These are phyloP conservation scores for Trichoderma asperellum DNA, from an alignment of 2,329 filamentous ascomycete species.

Conservation along the genomic window DNA sequence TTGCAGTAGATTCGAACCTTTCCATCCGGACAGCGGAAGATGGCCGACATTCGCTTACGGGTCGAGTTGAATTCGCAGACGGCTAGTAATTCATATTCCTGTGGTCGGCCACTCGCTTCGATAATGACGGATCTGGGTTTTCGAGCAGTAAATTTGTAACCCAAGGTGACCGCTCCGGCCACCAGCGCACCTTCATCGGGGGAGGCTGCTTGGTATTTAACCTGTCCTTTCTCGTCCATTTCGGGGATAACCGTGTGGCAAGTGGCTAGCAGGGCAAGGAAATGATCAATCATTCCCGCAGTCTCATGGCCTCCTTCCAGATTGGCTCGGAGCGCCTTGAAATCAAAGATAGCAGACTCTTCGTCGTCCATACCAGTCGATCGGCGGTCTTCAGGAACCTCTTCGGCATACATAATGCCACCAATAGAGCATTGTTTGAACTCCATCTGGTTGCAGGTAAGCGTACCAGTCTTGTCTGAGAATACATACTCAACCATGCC, in stretches of 20 bases:
- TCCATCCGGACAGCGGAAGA: constrained; percentile 94
- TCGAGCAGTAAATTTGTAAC: constrained; percentile 87
- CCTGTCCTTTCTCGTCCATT: constrained; percentile 74
- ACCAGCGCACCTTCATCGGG: constrained; percentile 97
- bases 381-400: constrained; percentile 86
- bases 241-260: constrained; percentile 99
- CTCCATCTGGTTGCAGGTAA: constrained; percentile 99
- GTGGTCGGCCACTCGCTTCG: constrained; percentile 69
- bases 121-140: constrained; percentile 90
- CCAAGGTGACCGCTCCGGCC: constrained; percentile 81
- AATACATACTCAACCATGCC: constrained; percentile 99
- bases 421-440: constrained; percentile 94
- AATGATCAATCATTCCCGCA: constrained; percentile 69
- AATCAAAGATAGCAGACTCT: constrained; percentile 82
- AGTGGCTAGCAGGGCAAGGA: constrained; percentile 81
- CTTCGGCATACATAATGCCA: constrained; percentile 91
- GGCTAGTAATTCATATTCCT: constrained; percentile 87
- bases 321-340: constrained; percentile 74
- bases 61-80: constrained; percentile 98
- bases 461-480: constrained; percentile 94
- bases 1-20: constrained; percentile 95
- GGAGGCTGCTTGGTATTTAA: constrained; percentile 98
- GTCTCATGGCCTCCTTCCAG: constrained; percentile 58
- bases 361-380: constrained; percentile 81
- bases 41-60: constrained; percentile 95